Evolutionary conservation across 306 rosid species (phyloP).

Genomic region (Prunus dulcis): DNA sequence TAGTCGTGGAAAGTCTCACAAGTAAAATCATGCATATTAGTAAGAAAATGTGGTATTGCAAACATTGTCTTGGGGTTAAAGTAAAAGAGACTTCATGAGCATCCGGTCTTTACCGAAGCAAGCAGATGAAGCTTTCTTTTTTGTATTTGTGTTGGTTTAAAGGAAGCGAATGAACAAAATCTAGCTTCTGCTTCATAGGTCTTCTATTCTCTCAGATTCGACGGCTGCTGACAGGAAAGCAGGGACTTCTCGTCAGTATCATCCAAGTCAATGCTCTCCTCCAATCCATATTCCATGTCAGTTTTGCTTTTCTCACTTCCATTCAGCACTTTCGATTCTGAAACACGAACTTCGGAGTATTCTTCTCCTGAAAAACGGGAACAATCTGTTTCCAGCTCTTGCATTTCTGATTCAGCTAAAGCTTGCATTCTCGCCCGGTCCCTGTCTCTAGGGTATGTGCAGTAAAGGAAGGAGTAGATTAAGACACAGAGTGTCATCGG

Average conservation of each 20-base stretch:
- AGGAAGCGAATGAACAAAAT: not conserved
- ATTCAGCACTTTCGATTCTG: slow-evolving; percentile 22
- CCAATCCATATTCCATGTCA: slow-evolving; percentile 25
- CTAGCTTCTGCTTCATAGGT: not conserved
- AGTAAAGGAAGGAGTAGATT: slow-evolving; percentile 71
- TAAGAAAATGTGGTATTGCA: slow-evolving; percentile 6
- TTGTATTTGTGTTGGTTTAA: not conserved
- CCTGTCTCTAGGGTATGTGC: slow-evolving; percentile 81
- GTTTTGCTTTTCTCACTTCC: slow-evolving; percentile 21
- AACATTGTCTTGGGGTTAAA: not conserved
- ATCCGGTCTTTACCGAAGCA: not conserved
- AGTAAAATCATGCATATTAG: not conserved
- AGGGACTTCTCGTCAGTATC: slow-evolving; percentile 44
- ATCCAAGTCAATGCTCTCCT: slow-evolving; percentile 25
- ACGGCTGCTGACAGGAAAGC: slow-evolving; percentile 29
- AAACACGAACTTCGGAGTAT: slow-evolving; percentile 18
- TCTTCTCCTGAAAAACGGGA: slow-evolving; percentile 15
- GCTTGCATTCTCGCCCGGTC: slow-evolving; percentile 71
- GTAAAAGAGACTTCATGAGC: not conserved
- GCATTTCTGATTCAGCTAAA: slow-evolving; percentile 68
- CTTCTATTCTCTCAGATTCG: slow-evolving; percentile 9
- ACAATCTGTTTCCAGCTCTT: slow-evolving; percentile 33
- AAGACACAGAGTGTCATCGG: slow-evolving; percentile 62
- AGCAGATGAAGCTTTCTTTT: not conserved
- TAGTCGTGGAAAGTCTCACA: not conserved